These are phyloP conservation scores for Saccharomyces hybrid DNA, from an alignment of 1,139 yeast genomes.

Conservation along the genomic window DNA sequence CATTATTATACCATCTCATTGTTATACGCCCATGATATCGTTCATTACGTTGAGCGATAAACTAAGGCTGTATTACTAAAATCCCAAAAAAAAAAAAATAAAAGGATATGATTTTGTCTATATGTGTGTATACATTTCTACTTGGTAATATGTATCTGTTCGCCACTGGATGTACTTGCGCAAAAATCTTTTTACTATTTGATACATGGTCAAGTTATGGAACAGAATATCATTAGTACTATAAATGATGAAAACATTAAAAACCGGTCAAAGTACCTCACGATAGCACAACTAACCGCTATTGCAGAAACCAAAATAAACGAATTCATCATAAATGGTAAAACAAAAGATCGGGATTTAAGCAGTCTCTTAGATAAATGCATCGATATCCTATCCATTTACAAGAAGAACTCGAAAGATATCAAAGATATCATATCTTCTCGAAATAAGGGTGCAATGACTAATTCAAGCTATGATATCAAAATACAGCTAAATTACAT, in stretches of 20 bases:
- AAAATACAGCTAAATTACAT: conserved; percentile 15
- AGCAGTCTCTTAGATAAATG: conserved; percentile 24
- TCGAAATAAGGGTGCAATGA: background rate
- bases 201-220: conserved; percentile 1
- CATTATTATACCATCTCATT: background rate
- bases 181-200: background rate
- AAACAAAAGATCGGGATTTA: conserved; percentile 15
- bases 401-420: conserved; percentile 26
- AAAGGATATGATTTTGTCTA: background rate
- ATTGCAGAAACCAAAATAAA: conserved; percentile 18
- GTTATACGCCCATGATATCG: background rate
- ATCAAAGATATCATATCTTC: conserved; percentile 10
- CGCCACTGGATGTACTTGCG: background rate
- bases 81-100: background rate
- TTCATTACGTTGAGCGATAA: background rate
- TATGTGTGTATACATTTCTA: background rate
- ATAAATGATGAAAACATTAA: conserved; percentile 10
- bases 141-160: background rate
- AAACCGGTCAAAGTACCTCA: background rate
- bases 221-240: background rate
- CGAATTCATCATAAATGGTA: conserved; percentile 21
- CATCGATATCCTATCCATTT: conserved; percentile 27
- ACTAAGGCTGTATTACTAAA: background rate
- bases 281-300: conserved; percentile 21
- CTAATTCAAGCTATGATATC: conserved; percentile 3